Conservation (phyloP, 2,329 filamentous ascomycete species). For the Fusarium neocosmosporiellum region DNA sequence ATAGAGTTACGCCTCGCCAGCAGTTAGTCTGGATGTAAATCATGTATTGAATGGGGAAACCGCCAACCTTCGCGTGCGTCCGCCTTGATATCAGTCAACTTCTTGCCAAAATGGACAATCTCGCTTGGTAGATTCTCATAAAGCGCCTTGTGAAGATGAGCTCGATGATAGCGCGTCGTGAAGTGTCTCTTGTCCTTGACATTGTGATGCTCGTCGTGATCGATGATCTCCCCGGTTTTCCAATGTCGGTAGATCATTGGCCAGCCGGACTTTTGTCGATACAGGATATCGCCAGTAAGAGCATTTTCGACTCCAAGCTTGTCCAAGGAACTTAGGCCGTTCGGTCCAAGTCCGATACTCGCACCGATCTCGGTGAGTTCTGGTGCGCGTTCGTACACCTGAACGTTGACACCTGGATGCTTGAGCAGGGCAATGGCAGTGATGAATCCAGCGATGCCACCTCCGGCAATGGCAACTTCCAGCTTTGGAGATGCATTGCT, state of each 20-base stretch:
- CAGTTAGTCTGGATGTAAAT: not conserved
- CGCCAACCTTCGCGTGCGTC: not conserved
- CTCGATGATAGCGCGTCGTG: not conserved
- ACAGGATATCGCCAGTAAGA: not conserved
- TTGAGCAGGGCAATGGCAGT: not conserved
- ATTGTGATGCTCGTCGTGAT: slow-evolving; percentile 3
- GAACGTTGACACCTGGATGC: not conserved
- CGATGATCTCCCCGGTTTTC: not conserved
- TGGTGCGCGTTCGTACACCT: not conserved
- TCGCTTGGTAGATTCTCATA: not conserved
- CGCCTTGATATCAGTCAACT: not conserved
- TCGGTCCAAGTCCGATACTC: not conserved
- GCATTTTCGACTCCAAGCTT: not conserved
- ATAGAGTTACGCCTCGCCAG: not conserved
- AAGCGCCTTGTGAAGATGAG: not conserved
- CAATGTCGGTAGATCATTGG: not conserved
- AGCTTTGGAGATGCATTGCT: not conserved
- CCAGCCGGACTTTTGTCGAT: not conserved
- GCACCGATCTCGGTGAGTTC: not conserved
- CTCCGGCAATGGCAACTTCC: not conserved
- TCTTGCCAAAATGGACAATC: not conserved
- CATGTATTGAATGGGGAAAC: fast-evolving
- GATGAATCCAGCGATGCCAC: not conserved
- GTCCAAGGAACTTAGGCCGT: not conserved
- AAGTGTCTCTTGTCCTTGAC: not conserved